Evolutionary conservation across 2,329 filamentous ascomycete genomes (phyloP).

Genomic region (Epicoccum nigrum): DNA sequence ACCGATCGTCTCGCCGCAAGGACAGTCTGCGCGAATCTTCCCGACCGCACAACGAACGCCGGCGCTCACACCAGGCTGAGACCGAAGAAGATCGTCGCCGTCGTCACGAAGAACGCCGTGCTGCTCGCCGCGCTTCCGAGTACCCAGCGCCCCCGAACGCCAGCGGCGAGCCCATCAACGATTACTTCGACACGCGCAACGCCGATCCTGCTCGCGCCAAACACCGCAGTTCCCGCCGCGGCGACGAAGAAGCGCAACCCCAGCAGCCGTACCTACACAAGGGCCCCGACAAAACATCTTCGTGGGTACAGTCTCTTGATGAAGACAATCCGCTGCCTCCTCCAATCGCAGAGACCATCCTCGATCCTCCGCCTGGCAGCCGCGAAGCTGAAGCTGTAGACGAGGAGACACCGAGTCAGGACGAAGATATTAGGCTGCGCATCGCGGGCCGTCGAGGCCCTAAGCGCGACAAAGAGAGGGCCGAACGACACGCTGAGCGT

Average conservation of each 20-base stretch:
- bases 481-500: conserved; percentile 33
- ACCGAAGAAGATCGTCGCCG: conserved; percentile 48
- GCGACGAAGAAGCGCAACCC: conserved; percentile 32
- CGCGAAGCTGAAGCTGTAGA: conserved; percentile 38
- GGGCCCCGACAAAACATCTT: conserved; percentile 56
- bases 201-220: conserved; percentile 16
- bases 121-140: conserved; percentile 47
- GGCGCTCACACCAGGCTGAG: conserved; percentile 45
- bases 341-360: conserved; percentile 54
- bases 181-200: conserved; percentile 55
- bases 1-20: conserved; percentile 44
- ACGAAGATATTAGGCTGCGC: conserved; percentile 48
- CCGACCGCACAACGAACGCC: conserved; percentile 43
- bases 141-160: conserved; percentile 27
- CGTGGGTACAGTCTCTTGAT: conserved; percentile 56
- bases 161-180: conserved; percentile 45
- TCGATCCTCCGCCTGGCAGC: conserved; percentile 47
- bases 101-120: conserved; percentile 52
- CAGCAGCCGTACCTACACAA: conserved; percentile 45
- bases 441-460: conserved; percentile 39
- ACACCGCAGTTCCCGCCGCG: conserved; percentile 37
- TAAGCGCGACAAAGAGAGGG: conserved; percentile 40
- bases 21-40: conserved; percentile 40
- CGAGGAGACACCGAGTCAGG: conserved; percentile 45
- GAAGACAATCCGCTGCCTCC: conserved; percentile 55